phyloP scores from a whole-genome alignment of 1,139 yeast species.

The Taphrina betulina region DNA sequence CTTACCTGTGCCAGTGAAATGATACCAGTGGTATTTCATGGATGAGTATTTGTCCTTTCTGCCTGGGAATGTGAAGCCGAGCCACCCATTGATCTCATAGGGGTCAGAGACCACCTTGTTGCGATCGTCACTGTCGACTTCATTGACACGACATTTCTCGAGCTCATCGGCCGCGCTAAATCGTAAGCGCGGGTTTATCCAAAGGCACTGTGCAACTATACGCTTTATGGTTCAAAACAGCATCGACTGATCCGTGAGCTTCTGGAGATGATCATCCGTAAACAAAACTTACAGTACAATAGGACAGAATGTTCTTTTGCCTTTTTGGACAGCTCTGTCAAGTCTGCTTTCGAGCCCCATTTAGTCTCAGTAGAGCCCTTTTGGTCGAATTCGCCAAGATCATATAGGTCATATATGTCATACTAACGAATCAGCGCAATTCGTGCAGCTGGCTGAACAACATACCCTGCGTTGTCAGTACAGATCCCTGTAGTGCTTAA shows the following conservation, averaged over 20 bases:
- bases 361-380: slow-evolving; percentile 37
- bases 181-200: too few relatives aligned
- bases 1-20: slow-evolving; percentile 37
- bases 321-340: slow-evolving; percentile 29
- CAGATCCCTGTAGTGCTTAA: not conserved
- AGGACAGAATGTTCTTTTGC: slow-evolving; percentile 33
- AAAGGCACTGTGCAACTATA: too few relatives aligned
- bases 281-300: slow-evolving; percentile 23
- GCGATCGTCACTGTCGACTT: slow-evolving; percentile 38
- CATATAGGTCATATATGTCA: slow-evolving; percentile 38
- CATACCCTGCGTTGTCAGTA: too few relatives aligned
- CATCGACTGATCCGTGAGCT: slow-evolving; percentile 29
- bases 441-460: too few relatives aligned
- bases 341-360: slow-evolving; percentile 38
- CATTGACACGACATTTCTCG: slow-evolving; percentile 36
- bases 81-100: slow-evolving; percentile 38
- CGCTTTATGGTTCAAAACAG: slow-evolving; percentile 39
- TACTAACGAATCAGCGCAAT: slow-evolving; percentile 25
- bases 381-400: slow-evolving; percentile 39
- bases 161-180: slow-evolving; percentile 37
- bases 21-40: slow-evolving; percentile 38
- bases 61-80: slow-evolving; percentile 38
- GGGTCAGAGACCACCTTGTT: slow-evolving; percentile 35
- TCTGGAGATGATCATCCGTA: not conserved
- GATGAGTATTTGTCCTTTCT: slow-evolving; percentile 37